A percentile compares a stretch with the other conserved stretches of the same genome.
phyloP scores from a whole-genome alignment of 148 eudicot species.

The Pouteria glomerata region DNA sequence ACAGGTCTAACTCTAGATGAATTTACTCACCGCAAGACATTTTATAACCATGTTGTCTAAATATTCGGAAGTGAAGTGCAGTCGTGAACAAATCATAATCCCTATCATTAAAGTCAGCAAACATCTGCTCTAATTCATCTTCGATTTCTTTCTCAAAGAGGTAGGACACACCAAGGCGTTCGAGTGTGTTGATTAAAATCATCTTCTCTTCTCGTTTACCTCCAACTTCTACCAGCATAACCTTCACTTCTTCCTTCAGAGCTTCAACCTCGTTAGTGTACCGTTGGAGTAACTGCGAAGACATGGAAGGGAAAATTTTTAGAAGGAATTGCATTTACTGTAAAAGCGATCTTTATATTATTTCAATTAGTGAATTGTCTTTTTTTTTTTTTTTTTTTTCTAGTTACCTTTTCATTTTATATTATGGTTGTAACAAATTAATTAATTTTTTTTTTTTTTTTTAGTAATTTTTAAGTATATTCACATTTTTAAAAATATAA shows the following conservation, averaged over 20 bases:
- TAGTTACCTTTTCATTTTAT: no score
- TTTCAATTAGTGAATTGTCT: no score
- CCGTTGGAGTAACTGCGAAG: neutral
- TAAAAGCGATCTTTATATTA: no score
- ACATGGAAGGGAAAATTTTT: no score
- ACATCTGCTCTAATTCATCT: constrained; percentile 4
- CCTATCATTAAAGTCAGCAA: neutral
- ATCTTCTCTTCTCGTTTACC: neutral
- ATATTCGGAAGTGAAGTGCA: constrained; percentile 24
- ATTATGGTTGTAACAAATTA: no score
- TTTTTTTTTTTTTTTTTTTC: no score
- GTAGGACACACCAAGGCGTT: constrained; percentile 28
- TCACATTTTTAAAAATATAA: no score
- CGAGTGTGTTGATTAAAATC: constrained; percentile 17
- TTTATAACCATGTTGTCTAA: constrained; percentile 32
- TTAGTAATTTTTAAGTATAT: no score
- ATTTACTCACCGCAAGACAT: constrained; percentile 23
- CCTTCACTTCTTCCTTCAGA: constrained; percentile 21
- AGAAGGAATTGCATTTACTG: no score
- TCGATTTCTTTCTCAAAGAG: constrained; percentile 25
- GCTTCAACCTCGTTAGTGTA: constrained; percentile 15
- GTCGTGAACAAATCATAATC: constrained; percentile 22
- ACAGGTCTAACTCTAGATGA: no score
- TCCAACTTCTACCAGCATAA: neutral
- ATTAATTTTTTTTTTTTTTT: no score